These are phyloP conservation scores for Diaporthe humulicola DNA, from an alignment of 2,329 filamentous ascomycete genomes.

Conservation along the genomic window DNA sequence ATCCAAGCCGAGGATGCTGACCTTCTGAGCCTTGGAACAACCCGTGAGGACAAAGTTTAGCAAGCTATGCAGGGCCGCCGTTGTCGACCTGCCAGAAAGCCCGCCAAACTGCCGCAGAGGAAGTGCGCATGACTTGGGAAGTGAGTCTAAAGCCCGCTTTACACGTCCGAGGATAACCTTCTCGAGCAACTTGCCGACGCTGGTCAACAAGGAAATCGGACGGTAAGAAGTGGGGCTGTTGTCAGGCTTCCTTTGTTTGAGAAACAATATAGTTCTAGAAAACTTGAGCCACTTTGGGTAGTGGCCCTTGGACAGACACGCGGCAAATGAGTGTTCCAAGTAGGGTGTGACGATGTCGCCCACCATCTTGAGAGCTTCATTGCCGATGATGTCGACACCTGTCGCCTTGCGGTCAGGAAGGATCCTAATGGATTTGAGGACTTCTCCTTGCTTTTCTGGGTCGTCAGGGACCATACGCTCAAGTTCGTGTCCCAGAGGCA, in stretches of 20 bases:
- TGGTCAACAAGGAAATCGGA: neutral
- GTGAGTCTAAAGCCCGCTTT: neutral
- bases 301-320: neutral
- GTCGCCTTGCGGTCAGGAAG: neutral
- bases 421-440: neutral
- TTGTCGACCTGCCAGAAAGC: neutral
- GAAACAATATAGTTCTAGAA: neutral
- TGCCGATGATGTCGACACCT: neutral
- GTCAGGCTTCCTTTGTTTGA: neutral
- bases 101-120: neutral
- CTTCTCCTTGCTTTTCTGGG: neutral
- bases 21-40: neutral
- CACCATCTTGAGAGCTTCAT: conserved; percentile 4
- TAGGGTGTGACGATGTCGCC: neutral
- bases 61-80: neutral
- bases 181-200: conserved; percentile 2
- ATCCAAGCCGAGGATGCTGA: neutral
- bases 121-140: neutral
- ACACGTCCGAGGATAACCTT: neutral
- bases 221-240: neutral
- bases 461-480: neutral
- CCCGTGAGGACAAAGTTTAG: neutral
- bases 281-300: neutral
- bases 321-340: neutral
- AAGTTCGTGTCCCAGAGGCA: neutral